Base-by-base conservation (phyloP, 768 basidiomycete genomes). In the Termitomyces sp. region DNA sequence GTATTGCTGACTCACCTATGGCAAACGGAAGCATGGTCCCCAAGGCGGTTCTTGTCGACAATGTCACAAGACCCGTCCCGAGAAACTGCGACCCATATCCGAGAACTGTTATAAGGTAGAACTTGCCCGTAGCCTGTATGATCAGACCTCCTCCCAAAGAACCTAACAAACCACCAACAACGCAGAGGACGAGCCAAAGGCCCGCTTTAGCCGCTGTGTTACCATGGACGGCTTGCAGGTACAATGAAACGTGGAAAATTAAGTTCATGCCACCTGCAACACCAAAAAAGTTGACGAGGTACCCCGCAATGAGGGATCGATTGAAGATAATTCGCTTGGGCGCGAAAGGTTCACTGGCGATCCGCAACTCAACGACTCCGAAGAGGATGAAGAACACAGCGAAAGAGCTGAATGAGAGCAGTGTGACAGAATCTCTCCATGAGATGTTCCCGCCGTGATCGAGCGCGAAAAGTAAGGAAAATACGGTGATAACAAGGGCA, bases 51-150 rank as follows among this genome's bases (percentile, higher is more conserved):
- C 82, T 84, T 24, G 81, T 77, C 12, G 76, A 71, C 11, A 81
- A 63, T 15, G 75, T 71, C 0, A 81, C 69, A 0, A 74, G 36
- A 4, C 76, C 54, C 18, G 75, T 74, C 1, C 84, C 85, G 3
- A 69, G 7, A 9, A 81, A 64, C 57, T 81, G 72, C 6, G 72
- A 39, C 11, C 69, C 59, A 60, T 82, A 84, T 15, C 73, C 76
- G 20, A 68, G 58, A 0, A 86, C 70, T 0, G 85, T 87, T 7
- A 86, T 48, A 55, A 70, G 67, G 58, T 85, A 86, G 61, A 80
- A 88, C 63, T 79, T 82, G 4, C 86, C 87, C 6, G 84, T 86
- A 3, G 76, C 69, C 69, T 87, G 85, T 65, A 88, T 86, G 33
- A 78, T 69, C 55, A 87, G 62, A 0, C 87, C 87, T 1, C 82